Conservation (phyloP, 1,139 yeast species). For the Candida anutae region DNA sequence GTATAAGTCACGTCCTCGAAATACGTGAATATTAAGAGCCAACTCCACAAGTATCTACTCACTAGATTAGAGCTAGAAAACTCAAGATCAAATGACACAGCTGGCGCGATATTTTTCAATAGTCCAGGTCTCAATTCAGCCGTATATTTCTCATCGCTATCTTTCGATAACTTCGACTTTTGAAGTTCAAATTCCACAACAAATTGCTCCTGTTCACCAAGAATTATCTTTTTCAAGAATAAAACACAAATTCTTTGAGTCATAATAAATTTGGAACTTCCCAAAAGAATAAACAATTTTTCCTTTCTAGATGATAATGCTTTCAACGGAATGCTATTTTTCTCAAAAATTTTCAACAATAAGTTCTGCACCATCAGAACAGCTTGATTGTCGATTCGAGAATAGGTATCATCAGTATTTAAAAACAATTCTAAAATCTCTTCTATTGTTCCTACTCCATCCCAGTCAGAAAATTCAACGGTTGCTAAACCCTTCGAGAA, state of each 20-base stretch:
- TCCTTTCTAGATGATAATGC: slow-evolving; percentile 10
- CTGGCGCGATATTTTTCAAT: slow-evolving; percentile 11
- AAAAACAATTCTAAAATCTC: slow-evolving; percentile 34
- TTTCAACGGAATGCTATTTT: slow-evolving; percentile 7
- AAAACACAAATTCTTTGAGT: slow-evolving; percentile 31
- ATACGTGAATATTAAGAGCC: slow-evolving; percentile 58
- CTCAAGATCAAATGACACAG: slow-evolving; percentile 29
- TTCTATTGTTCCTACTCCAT: slow-evolving; percentile 13
- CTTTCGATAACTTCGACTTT: slow-evolving; percentile 16
- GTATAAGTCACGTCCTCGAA: slow-evolving; percentile 62
- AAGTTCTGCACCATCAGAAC: slow-evolving; percentile 24
- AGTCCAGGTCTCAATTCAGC: slow-evolving; percentile 30
- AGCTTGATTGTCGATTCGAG: slow-evolving; percentile 20
- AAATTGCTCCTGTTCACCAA: slow-evolving; percentile 42
- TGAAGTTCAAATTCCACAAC: slow-evolving; percentile 56
- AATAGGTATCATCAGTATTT: slow-evolving; percentile 13
- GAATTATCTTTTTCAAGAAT: slow-evolving; percentile 27
- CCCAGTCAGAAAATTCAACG: slow-evolving; percentile 20
- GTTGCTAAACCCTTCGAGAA: slow-evolving; percentile 15
- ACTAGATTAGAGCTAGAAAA: slow-evolving; percentile 20
- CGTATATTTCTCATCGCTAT: slow-evolving; percentile 12
- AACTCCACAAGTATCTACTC: slow-evolving; percentile 54
- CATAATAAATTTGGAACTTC: slow-evolving; percentile 14
- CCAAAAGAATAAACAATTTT: slow-evolving; percentile 16
- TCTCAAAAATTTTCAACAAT: slow-evolving; percentile 22